Conservation (phyloP, 306 rosid genomes). For the Begonia masoniana region DNA sequence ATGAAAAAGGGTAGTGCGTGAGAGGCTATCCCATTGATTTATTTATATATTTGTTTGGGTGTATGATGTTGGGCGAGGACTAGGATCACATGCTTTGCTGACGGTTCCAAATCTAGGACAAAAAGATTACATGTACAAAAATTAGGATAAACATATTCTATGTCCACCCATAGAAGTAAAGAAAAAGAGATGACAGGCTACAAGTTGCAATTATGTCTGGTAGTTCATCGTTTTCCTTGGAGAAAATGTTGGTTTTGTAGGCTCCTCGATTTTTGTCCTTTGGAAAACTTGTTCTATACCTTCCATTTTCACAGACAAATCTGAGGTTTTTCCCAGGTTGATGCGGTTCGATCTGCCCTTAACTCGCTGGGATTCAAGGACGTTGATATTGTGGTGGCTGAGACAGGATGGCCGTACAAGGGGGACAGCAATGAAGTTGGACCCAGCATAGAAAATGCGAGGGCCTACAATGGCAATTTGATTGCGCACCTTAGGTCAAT, state of each 20-base stretch:
- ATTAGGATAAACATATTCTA: background rate
- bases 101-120: background rate
- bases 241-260: no score
- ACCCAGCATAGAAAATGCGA: conserved; percentile 66
- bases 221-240: no score
- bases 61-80: no score
- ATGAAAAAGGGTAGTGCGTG: no score
- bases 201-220: conserved; percentile 14
- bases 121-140: background rate
- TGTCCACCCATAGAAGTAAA: background rate
- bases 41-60: no score
- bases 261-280: no score
- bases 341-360: conserved; percentile 72
- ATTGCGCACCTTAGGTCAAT: conserved; percentile 69
- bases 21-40: no score
- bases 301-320: no score
- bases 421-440: conserved; percentile 75
- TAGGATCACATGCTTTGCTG: background rate
- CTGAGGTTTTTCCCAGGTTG: conserved; percentile 25
- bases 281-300: conserved; percentile 3
- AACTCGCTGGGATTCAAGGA: conserved; percentile 44
- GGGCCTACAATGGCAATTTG: conserved; percentile 75
- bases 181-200: conserved; percentile 24
- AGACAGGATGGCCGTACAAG: conserved; percentile 84
- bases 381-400: conserved; percentile 67